These are phyloP conservation scores for Candida sakaeoensis DNA, from an alignment of 805 yeast genomes.

Conservation along the genomic window DNA sequence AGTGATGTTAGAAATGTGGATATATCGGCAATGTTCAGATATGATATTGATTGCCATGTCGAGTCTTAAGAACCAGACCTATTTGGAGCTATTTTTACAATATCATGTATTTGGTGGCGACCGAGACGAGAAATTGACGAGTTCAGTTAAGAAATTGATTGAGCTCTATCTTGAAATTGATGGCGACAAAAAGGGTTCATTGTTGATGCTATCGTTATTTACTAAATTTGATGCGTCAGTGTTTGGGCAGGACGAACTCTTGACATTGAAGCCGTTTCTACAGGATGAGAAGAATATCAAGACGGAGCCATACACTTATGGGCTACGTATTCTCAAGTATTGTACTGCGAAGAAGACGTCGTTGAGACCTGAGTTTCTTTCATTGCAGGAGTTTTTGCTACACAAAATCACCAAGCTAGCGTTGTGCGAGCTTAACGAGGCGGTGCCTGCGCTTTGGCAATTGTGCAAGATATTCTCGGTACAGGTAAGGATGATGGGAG, in stretches of 20 bases:
- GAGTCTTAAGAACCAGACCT: slow-evolving; percentile 28
- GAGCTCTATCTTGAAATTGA: slow-evolving; percentile 30
- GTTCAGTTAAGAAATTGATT: slow-evolving; percentile 22
- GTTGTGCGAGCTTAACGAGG: slow-evolving; percentile 62
- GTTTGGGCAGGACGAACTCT: slow-evolving; percentile 63
- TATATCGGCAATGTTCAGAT: slow-evolving; percentile 1
- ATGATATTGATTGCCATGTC: slow-evolving; percentile 24
- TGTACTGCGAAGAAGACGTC: slow-evolving; percentile 42
- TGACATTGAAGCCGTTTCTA: slow-evolving; percentile 62
- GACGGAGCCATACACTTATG: slow-evolving; percentile 41
- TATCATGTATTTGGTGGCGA: slow-evolving; percentile 35
- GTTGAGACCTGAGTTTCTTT: slow-evolving; percentile 50
- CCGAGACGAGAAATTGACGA: background rate
- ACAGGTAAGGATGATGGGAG: slow-evolving; percentile 47
- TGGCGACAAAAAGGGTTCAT: slow-evolving; percentile 26
- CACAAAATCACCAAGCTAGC: slow-evolving; percentile 57
- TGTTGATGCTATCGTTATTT: slow-evolving; percentile 54
- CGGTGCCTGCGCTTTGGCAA: slow-evolving; percentile 66
- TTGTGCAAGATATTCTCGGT: slow-evolving; percentile 47
- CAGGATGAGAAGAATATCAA: slow-evolving; percentile 43
- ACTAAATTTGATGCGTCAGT: slow-evolving; percentile 51
- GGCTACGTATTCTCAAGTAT: slow-evolving; percentile 52
- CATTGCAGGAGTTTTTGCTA: slow-evolving; percentile 51
- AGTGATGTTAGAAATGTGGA: slow-evolving; percentile 6
- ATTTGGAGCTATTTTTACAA: slow-evolving; percentile 27